A percentile compares a stretch with the other conserved stretches of the same genome.
phyloP scores from a whole-genome alignment of 2,329 filamentous ascomycete species.

The Penicillium digitatum region DNA sequence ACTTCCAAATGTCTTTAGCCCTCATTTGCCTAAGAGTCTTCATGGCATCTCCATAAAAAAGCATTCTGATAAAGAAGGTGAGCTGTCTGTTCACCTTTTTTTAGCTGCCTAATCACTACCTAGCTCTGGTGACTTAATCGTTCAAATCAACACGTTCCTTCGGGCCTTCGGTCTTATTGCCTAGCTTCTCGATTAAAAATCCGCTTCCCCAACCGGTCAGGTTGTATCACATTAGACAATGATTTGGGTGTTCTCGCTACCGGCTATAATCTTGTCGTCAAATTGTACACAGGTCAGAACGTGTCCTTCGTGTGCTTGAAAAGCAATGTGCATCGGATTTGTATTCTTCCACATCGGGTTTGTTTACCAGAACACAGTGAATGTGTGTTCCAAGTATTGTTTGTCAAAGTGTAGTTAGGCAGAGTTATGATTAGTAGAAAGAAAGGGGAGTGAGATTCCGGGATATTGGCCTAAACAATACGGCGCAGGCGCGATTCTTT shows the following conservation, averaged over 20 bases:
- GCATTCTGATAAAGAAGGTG: neutral
- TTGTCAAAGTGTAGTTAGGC: no score
- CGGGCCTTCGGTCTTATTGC: neutral
- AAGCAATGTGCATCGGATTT: conserved; percentile 86
- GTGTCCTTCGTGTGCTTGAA: conserved; percentile 87
- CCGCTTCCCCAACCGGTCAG: conserved; percentile 71
- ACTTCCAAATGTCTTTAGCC: neutral
- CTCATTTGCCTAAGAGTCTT: neutral
- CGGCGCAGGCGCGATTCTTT: no score
- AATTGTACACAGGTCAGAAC: conserved; percentile 98
- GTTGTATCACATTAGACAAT: conserved; percentile 80
- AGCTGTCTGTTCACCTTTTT: neutral
- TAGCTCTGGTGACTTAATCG: neutral
- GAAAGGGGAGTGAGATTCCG: neutral
- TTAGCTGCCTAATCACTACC: neutral
- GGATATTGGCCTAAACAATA: neutral
- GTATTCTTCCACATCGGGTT: conserved; percentile 68
- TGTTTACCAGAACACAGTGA: neutral
- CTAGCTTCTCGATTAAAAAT: conserved; percentile 51
- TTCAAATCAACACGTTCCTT: neutral
- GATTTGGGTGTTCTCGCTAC: conserved; percentile 94
- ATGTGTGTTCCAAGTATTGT: no score
- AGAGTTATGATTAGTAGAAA: neutral
- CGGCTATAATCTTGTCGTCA: conserved; percentile 96
- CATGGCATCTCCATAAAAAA: neutral